Evolutionary conservation across 2,329 filamentous ascomycete species (phyloP), one percentile per base, ranked within the genome.

Genomic region (Colletotrichum orchidophilum): DNA sequence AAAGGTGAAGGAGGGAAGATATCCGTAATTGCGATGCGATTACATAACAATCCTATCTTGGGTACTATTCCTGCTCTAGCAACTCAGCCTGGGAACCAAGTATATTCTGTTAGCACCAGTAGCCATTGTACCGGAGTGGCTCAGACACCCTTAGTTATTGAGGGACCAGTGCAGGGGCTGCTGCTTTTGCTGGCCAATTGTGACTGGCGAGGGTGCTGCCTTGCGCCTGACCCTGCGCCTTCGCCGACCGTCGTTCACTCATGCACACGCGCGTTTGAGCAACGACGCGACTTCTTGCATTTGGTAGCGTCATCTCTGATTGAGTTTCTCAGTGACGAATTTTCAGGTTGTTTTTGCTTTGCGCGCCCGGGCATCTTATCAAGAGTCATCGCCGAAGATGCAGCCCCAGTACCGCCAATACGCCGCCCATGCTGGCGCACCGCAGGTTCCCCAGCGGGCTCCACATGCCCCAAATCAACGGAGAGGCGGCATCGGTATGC

Each of bases 401-500:
- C 87, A 88, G 81, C 81, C 82, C 69, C 85, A 87, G 74, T 88
- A 86, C 77, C 86, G 87, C 73, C 80, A 80, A 66, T 87, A 86
- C 79, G 82, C 83, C 77, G 26, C 63, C 50, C 67, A 73, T 57
- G 70, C 66, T 50, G 66, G 63, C 58, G 63, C 62, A 39, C 55
- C 63, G 46, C 86, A 86, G 79, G 81, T 82, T 75, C 82, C 85
- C 73, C 86, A 86, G 77, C 81, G 86, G 74, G 82, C 84, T 74
- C 82, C 85, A 74, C 86, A 87, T 80, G 77, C 81, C 73, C 78
- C 82, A 66, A 84, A 83, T 73, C 85, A 83, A 77, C 84, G 86
- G 73, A 85, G 87, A 75, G 86, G 85, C 75, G 86, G 86, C 74
- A 87, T 87, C 78, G 87, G 87, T 88, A 82, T 73, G 82, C 80